Evolutionary conservation across 306 rosid species (phyloP), one percentile per base, ranked within the genome.

Genomic region (Rosa chinensis): DNA sequence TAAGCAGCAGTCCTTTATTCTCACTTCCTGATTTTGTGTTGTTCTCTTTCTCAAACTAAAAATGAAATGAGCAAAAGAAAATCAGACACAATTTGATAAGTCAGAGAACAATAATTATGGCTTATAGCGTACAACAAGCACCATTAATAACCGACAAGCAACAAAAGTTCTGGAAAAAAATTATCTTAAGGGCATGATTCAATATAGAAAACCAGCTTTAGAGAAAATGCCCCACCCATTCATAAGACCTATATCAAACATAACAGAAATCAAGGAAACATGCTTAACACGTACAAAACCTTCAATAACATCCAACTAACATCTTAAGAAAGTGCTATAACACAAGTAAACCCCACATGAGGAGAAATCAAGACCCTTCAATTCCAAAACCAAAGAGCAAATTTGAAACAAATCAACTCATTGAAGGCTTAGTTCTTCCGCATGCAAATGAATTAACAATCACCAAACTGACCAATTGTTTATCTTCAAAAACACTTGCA

Each of bases 21-120:
- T 17, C 35, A 4, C 68, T 40, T 64, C 69, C 43, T 74, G 40
- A 18, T 56, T 39, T 74, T 39, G 78, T 20, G 10, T 14, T 56
- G 21, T 74, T 74, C 21, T 74, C 78, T 42, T 74, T 58, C 78
- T 74, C 78, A n/a, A 58, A 42, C 78, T 74, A 21, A 56, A 56
- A 58, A 74, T 74, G 52, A 16, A 53, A 74, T 56, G 6, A 42
- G n/a, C 23, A 40, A 74, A 21, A 74, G 5, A 55, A 73, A 59
- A 59, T 73, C 47, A 73, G 49, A 53, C 32, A 18, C 10, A 73
- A 40, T 20, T 52, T 32, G 7, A 52, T 10, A 12, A 52, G 48
- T 52, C 70, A 6, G 8, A 42, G 66, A 32, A 10, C 10, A 66
- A 42, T 5, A 72, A 37, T 53, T 20, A 53, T 2, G 32, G 10